Conservation (phyloP, 306 rosid genomes). For the Rosa chinensis region DNA sequence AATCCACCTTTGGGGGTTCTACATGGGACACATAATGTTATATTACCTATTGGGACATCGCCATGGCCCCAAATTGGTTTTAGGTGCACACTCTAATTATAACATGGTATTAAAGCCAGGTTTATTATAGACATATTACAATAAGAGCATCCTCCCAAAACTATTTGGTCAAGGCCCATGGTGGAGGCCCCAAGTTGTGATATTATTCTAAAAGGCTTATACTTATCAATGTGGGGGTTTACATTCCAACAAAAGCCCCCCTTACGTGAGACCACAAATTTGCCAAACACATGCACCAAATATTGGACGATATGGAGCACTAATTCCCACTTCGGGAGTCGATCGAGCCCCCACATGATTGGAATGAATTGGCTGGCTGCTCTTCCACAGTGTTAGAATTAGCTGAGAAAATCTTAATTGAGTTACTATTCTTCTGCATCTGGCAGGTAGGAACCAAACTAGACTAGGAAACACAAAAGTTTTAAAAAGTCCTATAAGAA, state of each 20-base stretch:
- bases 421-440: not conserved
- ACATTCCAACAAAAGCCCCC: not conserved
- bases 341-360: not conserved
- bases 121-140: not conserved
- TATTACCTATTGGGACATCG: not conserved
- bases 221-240: not conserved
- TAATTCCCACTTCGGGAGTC: not conserved
- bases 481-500: not conserved
- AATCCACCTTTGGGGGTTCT: not conserved
- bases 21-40: not conserved
- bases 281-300: not conserved
- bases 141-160: not conserved
- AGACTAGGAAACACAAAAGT: not conserved
- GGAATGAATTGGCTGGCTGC: slow-evolving; percentile 1
- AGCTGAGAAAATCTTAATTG: not conserved
- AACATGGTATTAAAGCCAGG: not conserved
- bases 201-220: not conserved
- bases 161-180: not conserved
- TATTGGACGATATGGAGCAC: not conserved
- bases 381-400: not conserved
- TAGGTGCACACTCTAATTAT: not conserved
- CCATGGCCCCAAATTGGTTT: not conserved
- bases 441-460: not conserved
- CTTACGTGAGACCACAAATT: not conserved
- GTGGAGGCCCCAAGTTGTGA: not conserved